Base-by-base conservation (phyloP, 2,329 filamentous ascomycete genomes). In the Aspergillus thermomutatus region DNA sequence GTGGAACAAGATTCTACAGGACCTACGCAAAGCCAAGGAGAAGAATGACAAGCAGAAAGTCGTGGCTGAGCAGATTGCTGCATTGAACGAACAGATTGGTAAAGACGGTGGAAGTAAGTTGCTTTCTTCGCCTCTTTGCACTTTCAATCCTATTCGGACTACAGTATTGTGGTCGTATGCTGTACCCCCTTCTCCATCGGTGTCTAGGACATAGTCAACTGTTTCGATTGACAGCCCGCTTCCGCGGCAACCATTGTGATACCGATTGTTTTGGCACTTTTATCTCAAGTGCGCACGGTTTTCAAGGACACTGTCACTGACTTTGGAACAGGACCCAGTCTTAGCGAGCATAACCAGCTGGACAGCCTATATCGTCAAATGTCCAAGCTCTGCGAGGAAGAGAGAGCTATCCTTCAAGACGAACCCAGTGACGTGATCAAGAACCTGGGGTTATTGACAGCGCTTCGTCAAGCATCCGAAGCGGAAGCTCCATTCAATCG, bases 391-490 rank as follows among this genome's bases (percentile, higher is more conserved):
- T 76, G 77, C 50, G 79, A 81, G 57, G 76, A 79, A 46, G 79
- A 81, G 61, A 75, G 74, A 59, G 73, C 75, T 21, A 79, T 81
- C 34, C 72, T 79, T 34, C 72, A 72, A 56, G 75, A 80, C 50
- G 78, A 80, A 55, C 79, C 79, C 14, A 77, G 78, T 56, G 78
- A 80, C 62, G 77, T 80, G 53, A 77, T 80, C 64, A 80, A 79
- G 61, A 80, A 80, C 57, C 59, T 81, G 51, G 78, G 76, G 31
- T 74, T 81, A 50, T 68, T 81, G 49, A 78, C 74, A 23, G 78
- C 79, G 14, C 71, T 81, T n/a, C 77, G 78, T 49, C 74, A 76
- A 40, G 77, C 77, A 26, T 78, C 74, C 23, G 79, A 80, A 61
- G 75, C 76, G 14, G 78, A 79, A 56, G 72, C 75, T 2, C 72